Conservation (phyloP, 2,329 filamentous ascomycete species). For the Ophiosphaerella narmari region DNA sequence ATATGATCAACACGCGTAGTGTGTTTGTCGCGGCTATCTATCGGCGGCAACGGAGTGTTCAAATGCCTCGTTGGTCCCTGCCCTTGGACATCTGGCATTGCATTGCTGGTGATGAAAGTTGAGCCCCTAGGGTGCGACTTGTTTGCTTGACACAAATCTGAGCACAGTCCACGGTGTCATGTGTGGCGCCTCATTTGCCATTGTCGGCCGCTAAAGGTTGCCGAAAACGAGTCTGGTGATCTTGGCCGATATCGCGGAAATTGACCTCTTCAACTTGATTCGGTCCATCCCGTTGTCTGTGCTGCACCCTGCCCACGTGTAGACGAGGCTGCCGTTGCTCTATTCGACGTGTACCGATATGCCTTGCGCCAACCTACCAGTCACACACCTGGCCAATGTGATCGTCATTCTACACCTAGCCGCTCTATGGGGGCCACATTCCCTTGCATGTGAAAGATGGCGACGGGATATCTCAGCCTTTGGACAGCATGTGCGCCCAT, state of each 20-base stretch:
- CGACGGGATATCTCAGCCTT: constrained; percentile 24
- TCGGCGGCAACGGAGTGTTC: constrained; percentile 16
- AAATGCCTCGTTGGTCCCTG: background rate
- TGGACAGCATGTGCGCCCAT: constrained; percentile 10
- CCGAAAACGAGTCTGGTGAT: constrained; percentile 20
- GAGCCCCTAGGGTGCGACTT: too few relatives aligned
- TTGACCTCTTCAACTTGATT: constrained; percentile 33
- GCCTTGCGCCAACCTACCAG: constrained; percentile 18
- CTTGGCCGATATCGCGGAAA: constrained; percentile 35
- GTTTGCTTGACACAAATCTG: background rate
- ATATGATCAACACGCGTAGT: constrained; percentile 13
- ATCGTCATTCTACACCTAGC: constrained; percentile 18
- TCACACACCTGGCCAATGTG: constrained; percentile 33
- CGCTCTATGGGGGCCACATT: constrained; percentile 3
- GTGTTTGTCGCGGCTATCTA: constrained; percentile 26
- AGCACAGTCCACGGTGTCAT: constrained; percentile 22
- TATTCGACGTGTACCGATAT: constrained; percentile 17
- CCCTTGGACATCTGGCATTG: too few relatives aligned
- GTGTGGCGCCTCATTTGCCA: constrained; percentile 20
- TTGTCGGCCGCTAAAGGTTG: constrained; percentile 23
- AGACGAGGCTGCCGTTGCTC: constrained; percentile 36
- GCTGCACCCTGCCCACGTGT: constrained; percentile 24
- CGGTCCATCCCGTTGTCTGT: constrained; percentile 33
- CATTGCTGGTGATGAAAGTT: too few relatives aligned
- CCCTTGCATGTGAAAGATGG: constrained; percentile 3